Evolutionary conservation across 805 yeast genomes (phyloP), one percentile per base, ranked within the genome.

Genomic region (Metschnikowia similis): DNA sequence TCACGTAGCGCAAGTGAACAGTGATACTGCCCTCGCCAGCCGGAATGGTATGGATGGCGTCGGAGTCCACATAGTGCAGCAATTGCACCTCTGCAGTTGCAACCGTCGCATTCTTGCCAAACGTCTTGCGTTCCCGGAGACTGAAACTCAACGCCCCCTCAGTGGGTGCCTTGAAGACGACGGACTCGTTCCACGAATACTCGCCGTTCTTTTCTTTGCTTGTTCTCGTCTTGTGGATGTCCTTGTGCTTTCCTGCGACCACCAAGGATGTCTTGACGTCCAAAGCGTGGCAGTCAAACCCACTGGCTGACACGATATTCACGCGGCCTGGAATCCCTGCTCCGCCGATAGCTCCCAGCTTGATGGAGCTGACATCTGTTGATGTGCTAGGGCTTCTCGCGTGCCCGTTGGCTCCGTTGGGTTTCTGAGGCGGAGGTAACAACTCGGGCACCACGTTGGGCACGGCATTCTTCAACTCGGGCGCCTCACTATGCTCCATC

Each of bases 31-130:
- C 82, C 21, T 62, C 62, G 6, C 69, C 73, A 16, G 77, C 55
- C 0, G 62, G 57, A 37, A 71, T 52, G 11, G 55, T 48, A 27
- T 80, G 50, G 40, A 76, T 76, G 17, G 77, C 77, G 17, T 67
- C 64, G 31, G 66, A 71, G 54, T 80, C 81, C 41, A 71, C 57
- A n/a, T 69, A 75, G 14, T 84, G 84, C 37, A 68, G 60, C 54
- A 87, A 68, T 10, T 69, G 66, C 30, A 89, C 58, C 35, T 79
- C 72, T 8, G 82, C 82, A 42, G 74, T 74, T 10, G 86, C 96
- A 37, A 89, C 48, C 49, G 81, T 87, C 28, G 72, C 70, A 56
- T 81, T 84, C 61, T 85, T 83, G 35, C 96, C 90, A 57, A 91
- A 77, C 2, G 82, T 77, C 63, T 87, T 94, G 60, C 81, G 86